Conservation (phyloP, 1,139 yeast genomes). For the Geotrichum aggregatum region DNA sequence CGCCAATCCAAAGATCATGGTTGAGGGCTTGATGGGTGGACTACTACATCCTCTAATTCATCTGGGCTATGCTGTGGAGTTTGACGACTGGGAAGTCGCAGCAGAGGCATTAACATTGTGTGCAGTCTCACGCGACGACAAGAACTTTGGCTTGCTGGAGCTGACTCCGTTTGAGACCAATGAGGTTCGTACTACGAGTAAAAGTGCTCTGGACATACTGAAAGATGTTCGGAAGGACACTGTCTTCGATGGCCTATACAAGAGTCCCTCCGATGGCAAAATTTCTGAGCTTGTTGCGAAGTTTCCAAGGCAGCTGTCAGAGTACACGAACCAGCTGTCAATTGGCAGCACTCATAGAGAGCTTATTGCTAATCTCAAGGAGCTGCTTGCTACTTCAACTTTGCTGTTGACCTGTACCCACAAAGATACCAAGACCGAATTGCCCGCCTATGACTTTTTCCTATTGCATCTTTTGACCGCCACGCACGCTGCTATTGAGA, state of each 20-base stretch:
- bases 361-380: conserved; percentile 16
- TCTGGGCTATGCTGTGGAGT: conserved; percentile 37
- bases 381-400: conserved; percentile 28
- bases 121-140: conserved; percentile 16
- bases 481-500: conserved; percentile 33
- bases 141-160: conserved; percentile 5
- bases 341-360: conserved; percentile 9
- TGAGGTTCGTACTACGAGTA: too few species aligned
- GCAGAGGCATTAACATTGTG: conserved; percentile 33
- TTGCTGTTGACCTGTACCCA: conserved; percentile 30
- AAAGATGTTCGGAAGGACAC: conserved; percentile 25
- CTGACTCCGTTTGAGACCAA: conserved; percentile 5
- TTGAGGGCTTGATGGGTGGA: conserved; percentile 31
- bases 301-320: neutral
- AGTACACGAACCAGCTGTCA: conserved; percentile 3
- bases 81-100: conserved; percentile 34
- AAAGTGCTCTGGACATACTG: neutral
- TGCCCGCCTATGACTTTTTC: conserved; percentile 32
- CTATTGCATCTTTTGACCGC: conserved; percentile 35
- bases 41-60: conserved; percentile 37
- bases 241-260: conserved; percentile 23
- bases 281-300: conserved; percentile 1
- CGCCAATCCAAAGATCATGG: conserved; percentile 17
- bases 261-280: neutral
- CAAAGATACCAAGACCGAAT: conserved; percentile 20